Base-by-base conservation (phyloP, 495 filamentous ascomycete genomes). In the Neurospora sp. region DNA sequence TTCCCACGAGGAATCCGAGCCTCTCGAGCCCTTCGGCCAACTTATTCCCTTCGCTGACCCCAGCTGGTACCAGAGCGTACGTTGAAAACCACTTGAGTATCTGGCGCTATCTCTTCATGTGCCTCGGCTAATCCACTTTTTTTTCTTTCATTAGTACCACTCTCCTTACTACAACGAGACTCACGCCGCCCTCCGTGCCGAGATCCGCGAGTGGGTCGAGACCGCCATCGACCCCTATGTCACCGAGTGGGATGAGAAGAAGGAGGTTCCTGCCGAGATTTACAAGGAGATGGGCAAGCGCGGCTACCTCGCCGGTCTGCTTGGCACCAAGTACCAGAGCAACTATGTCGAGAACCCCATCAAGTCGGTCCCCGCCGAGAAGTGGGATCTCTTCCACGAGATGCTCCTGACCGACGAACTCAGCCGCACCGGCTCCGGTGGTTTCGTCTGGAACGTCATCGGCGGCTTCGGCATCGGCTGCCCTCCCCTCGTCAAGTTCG, bases 341-440 rank as follows among this genome's bases (percentile, higher is more conserved):
- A 81, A 97, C 70, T 89, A 91, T 78, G 91, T 90, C 18, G 83
- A 89, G 12, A 85, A 92, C 78, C 82, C 86, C 0, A 88, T 97
- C 69, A 87, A 91, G 81, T 89, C 89, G 47, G 96, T 99, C 20
- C 81, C 91, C 3, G 85, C 90, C 14, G 94, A 98, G 81, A 89
- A 95, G 80, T 99, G 96, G 96, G 96, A 99, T 83, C 87, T 96
- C 27, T 99, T 98, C 88, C 96, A 99, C 83, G 96, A 99, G 84
- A 88, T 98, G 87, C 83, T 98, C 38, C 77, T 99, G 65, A 98
- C 94, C 3, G 96, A 99, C 78, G 96, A 99, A 85, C 83, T 99
- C 14, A 96, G 92, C 47, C 93, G 96, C 68, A 85, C 88, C 69
- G 96, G 90, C 37, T 95, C 92, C 71, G 96, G 96, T 78, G 96